Evolutionary conservation across 768 basidiomycete species (phyloP), one percentile per base, ranked within the genome.

Genomic region (Fistulinella prunicolor): DNA sequence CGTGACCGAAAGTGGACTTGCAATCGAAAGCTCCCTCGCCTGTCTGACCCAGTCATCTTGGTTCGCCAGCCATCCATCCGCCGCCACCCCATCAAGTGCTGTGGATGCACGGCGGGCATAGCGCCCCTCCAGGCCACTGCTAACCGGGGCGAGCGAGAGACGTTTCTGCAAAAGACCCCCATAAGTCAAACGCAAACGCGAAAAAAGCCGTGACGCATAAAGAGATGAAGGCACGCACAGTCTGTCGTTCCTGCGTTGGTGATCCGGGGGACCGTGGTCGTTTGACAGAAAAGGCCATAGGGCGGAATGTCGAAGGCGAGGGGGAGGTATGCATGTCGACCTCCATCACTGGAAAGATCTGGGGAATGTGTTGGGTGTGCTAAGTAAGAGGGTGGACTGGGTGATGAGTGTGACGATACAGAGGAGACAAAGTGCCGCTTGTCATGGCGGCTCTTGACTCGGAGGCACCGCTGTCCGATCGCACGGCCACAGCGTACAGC

Each of bases 11-110:
- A 62, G 36, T 13, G 62, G 62, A 23, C 62, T 64, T 38, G 56
- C 13, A 32, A 89, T 84, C n/a, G 77, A 74, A 51, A 89, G 73
- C 39, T 77, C 82, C 45, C 79, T 75, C 4, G 88, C 78, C 59
- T 83, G 85, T 49, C 74, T 72, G 10, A 89, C 86, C 88, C 86
- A 90, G 59, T 89, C 86, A 49, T 88, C 87, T 9, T 79, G 75
- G 16, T 69, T 64, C 35, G 73, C 68, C 22, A 73, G 64, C 56
- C 75, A 55, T 14, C 60, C 36, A 12, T n/a, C 13, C 20, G 32
- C 51, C 47, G 47, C 30, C 42, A 43, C 50, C 42, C 54, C 55
- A 39, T 55, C 56, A 9, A 51, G n/a, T 30, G 44, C 46, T 44
- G 53, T 54, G 37, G 55, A 67, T 71, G 59, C 52, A 61, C 37